A percentile compares a stretch with the other conserved stretches of the same genome.
phyloP scores from a whole-genome alignment of 106 monocot species.

The Vanilla planifolia region DNA sequence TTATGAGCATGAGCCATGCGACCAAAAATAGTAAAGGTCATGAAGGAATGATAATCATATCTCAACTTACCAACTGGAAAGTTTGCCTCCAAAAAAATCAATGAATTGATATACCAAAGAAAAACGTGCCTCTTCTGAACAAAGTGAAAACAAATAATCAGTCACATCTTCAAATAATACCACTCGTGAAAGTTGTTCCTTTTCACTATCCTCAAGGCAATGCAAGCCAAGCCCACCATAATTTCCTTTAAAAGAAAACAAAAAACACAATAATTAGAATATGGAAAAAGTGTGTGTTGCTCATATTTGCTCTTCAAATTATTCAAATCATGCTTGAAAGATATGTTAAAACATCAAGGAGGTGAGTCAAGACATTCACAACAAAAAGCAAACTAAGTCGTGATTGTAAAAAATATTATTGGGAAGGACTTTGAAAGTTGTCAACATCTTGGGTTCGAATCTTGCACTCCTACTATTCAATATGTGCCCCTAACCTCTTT shows the following conservation, averaged over 20 bases:
- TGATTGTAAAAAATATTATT: no score
- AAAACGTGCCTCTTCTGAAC: slow-evolving; percentile 62
- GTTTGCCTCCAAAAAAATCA: slow-evolving; percentile 79
- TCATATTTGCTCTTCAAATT: neutral
- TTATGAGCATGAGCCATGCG: neutral
- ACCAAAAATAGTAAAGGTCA: neutral
- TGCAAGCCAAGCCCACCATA: slow-evolving; percentile 1
- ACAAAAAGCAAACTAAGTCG: slow-evolving; percentile 18
- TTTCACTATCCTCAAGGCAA: slow-evolving; percentile 25
- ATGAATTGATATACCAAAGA: slow-evolving; percentile 76
- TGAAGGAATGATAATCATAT: neutral
- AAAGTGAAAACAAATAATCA: slow-evolving; percentile 83
- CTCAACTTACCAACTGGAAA: slow-evolving; percentile 67
- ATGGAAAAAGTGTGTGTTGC: neutral
- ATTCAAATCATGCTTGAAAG: slow-evolving; percentile 1
- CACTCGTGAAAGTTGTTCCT: slow-evolving; percentile 75
- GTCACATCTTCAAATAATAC: slow-evolving; percentile 87
- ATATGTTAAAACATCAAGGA: slow-evolving; percentile 5
- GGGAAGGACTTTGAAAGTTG: no score
- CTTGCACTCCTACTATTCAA: no score
- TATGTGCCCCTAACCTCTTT: no score
- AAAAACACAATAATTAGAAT: neutral
- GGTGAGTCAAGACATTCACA: slow-evolving; percentile 8
- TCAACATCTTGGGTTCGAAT: no score
- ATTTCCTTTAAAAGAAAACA: slow-evolving; percentile 13